phyloP scores from a whole-genome alignment of 768 basidiomycete species.

The Termitomyces titanicus region DNA sequence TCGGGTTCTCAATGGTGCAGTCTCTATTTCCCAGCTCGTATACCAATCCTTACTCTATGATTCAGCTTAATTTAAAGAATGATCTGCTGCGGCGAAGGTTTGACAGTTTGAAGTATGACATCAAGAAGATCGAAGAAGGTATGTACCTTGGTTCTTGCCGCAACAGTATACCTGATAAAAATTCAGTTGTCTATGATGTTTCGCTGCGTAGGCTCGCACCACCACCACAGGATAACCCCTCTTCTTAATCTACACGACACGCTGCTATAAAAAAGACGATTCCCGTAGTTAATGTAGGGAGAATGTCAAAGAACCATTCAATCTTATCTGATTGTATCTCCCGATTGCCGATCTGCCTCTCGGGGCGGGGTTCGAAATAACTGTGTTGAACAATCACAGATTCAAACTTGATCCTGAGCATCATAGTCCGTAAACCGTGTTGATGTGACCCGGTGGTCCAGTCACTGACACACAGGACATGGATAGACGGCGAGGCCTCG shows the following conservation, averaged over 20 bases:
- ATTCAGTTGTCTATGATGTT: conserved; percentile 79
- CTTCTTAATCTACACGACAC: not conserved
- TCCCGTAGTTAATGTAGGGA: not conserved
- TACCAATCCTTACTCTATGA: not conserved
- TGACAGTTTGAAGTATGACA: conserved; percentile 81
- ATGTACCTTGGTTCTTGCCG: conserved; percentile 9
- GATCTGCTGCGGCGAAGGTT: conserved; percentile 72
- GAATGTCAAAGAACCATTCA: no score
- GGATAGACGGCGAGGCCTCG: conserved; percentile 63
- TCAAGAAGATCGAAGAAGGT: conserved; percentile 91
- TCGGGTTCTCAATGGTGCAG: conserved; percentile 79
- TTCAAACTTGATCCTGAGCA: conserved; percentile 14
- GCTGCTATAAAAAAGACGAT: no score
- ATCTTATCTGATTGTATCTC: conserved; percentile 11
- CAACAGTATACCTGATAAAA: conserved; percentile 1
- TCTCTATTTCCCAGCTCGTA: not conserved
- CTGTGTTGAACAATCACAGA: conserved; percentile 12
- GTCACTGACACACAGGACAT: conserved; percentile 30
- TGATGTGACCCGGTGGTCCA: conserved; percentile 12
- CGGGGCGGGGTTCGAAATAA: conserved; percentile 15
- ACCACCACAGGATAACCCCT: not conserved
- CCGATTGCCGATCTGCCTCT: conserved; percentile 7
- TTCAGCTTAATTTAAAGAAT: conserved; percentile 78
- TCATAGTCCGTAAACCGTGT: conserved; percentile 14
- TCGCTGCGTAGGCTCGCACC: conserved; percentile 63